Conservation (phyloP, 176 grass and related monocot species). For the Triticum timopheevii region DNA sequence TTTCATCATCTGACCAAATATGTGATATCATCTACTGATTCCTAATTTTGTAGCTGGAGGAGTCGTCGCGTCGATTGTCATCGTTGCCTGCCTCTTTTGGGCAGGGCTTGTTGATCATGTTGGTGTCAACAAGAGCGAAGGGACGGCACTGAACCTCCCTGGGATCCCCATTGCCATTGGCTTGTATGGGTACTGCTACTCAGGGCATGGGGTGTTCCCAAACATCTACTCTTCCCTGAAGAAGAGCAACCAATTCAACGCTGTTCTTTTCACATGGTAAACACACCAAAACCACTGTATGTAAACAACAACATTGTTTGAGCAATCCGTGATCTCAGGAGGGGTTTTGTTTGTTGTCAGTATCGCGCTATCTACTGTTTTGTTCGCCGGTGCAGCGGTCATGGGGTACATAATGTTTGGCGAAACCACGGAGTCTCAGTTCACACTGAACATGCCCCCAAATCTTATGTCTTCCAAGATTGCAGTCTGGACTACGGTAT, state of each 20-base stretch:
- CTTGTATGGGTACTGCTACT: slow-evolving; percentile 71
- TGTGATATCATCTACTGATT: background rate
- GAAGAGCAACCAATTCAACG: slow-evolving; percentile 47
- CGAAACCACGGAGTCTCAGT: slow-evolving; percentile 61
- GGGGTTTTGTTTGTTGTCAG: slow-evolving; percentile 20
- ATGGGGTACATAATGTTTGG: slow-evolving; percentile 77
- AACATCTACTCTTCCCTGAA: slow-evolving; percentile 82
- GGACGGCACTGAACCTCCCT: slow-evolving; percentile 40
- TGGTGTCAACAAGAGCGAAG: slow-evolving; percentile 43
- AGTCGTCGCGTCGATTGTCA: slow-evolving; percentile 57
- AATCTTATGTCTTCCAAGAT: slow-evolving; percentile 59
- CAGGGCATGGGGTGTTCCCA: slow-evolving; percentile 73
- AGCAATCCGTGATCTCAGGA: background rate
- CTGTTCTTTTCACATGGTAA: slow-evolving; percentile 57
- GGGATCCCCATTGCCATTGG: slow-evolving; percentile 70
- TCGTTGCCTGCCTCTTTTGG: slow-evolving; percentile 62
- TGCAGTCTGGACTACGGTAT: slow-evolving; percentile 80
- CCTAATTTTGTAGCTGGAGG: slow-evolving; percentile 52
- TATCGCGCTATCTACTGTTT: slow-evolving; percentile 47
- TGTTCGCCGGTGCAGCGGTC: slow-evolving; percentile 56
- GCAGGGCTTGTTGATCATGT: slow-evolving; percentile 65
- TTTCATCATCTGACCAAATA: background rate
- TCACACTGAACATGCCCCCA: slow-evolving; percentile 68
- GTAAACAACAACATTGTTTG: background rate
- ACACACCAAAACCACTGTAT: background rate